Percentiles rank a stretch among this genome's conserved stretches.
phyloP scores from a whole-genome alignment of 2,329 filamentous ascomycete genomes.

The Aspergillus transmontanensis region DNA sequence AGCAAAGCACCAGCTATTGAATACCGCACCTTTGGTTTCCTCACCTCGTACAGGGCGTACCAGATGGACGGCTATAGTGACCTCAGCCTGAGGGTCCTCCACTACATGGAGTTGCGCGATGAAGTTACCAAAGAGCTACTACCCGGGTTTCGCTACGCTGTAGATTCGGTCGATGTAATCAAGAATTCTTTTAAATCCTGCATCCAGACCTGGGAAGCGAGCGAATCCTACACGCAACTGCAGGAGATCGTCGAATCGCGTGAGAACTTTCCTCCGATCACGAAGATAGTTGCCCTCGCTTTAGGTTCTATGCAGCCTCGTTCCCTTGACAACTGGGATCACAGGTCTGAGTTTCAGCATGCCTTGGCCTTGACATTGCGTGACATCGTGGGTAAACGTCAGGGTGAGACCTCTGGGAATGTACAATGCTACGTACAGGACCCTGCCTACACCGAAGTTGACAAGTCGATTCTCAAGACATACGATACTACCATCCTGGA shows the following conservation, averaged over 20 bases:
- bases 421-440: constrained; percentile 20
- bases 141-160: neutral
- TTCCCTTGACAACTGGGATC: neutral
- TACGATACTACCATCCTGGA: constrained; percentile 14
- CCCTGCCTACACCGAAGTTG: constrained; percentile 16
- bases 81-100: neutral
- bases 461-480: constrained; percentile 9
- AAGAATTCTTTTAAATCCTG: neutral
- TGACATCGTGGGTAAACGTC: neutral
- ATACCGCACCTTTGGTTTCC: neutral
- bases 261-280: neutral
- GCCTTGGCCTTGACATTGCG: constrained; percentile 6
- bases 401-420: neutral
- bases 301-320: neutral
- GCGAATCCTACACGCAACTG: neutral
- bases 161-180: neutral
- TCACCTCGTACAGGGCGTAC: neutral
- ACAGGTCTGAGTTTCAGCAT: constrained; percentile 11
- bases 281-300: constrained; percentile 4
- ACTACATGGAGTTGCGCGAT: neutral
- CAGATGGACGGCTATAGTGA: neutral
- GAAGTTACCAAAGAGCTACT: neutral
- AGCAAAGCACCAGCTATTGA: neutral
- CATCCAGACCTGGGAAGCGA: neutral
- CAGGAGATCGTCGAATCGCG: neutral